Evolutionary conservation across 495 filamentous ascomycete species (phyloP).

Genomic region (Evernia prunastri): DNA sequence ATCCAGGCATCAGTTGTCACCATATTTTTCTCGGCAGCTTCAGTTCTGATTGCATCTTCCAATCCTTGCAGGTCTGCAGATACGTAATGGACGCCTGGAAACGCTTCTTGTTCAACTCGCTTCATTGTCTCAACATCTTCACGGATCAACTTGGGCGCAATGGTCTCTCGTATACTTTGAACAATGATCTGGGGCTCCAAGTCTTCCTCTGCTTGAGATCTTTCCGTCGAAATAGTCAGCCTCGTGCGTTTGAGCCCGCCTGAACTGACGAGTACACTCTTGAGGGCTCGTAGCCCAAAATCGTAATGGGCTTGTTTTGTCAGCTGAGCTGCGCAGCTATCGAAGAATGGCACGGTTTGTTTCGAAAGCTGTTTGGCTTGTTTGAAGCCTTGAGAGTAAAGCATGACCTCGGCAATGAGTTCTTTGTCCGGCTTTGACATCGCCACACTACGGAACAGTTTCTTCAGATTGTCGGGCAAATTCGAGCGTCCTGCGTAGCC

Average conservation of each 20-base stretch:
- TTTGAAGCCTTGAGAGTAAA: conserved; percentile 98
- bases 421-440: conserved; percentile 99
- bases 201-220: conserved; percentile 36
- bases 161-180: conserved; percentile 96
- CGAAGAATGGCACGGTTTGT: conserved; percentile 96
- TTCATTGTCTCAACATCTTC: conserved; percentile 85
- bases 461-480: conserved; percentile 96
- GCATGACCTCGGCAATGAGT: conserved; percentile 98
- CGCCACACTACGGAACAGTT: conserved; percentile 95
- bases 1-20: conserved; percentile 93
- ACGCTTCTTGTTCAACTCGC: conserved; percentile 73
- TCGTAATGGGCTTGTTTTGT: conserved; percentile 99
- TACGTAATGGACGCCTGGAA: conserved; percentile 88
- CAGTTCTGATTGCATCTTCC: conserved; percentile 70
- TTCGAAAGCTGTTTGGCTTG: conserved; percentile 88
- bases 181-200: conserved; percentile 97
- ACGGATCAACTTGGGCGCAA: conserved; percentile 91
- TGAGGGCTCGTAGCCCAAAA: conserved; percentile 93
- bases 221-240: conserved; percentile 46
- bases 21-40: conserved; percentile 73
- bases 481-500: conserved; percentile 98
- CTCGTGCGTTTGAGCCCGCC: conserved; percentile 88
- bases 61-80: conserved; percentile 77
- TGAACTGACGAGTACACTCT: conserved; percentile 96
- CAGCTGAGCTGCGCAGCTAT: conserved; percentile 68